Conservation (phyloP, 2,329 filamentous ascomycete genomes). For the Zymoseptoria tritici region DNA sequence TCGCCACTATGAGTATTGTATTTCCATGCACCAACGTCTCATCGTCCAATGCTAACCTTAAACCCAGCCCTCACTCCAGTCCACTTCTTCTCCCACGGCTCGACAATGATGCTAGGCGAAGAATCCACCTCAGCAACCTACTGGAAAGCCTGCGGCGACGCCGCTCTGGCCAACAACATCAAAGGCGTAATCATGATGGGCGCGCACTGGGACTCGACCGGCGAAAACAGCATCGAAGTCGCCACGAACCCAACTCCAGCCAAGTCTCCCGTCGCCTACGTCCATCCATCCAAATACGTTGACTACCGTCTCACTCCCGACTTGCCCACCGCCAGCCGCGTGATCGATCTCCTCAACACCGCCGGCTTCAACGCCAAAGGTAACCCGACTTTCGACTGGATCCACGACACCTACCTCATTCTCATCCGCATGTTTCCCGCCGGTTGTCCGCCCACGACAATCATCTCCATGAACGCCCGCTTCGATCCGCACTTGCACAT, state of each 20-base stretch:
- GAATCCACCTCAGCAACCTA: constrained; percentile 54
- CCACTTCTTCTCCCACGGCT: constrained; percentile 63
- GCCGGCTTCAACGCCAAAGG: constrained; percentile 48
- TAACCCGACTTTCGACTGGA: constrained; percentile 59
- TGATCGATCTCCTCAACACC: constrained; percentile 43
- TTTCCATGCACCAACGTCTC: too few species aligned
- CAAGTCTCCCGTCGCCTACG: constrained; percentile 60
- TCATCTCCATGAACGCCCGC: constrained; percentile 49
- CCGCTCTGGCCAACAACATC: constrained; percentile 51
- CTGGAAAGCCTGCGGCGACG: constrained; percentile 59
- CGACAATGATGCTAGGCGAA: constrained; percentile 65
- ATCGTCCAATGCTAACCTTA: too few species aligned
- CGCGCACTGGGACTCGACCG: constrained; percentile 57
- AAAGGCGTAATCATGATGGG: constrained; percentile 63
- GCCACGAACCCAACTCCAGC: constrained; percentile 52
- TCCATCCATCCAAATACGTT: constrained; percentile 57
- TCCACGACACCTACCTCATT: constrained; percentile 64
- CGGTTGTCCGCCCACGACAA: constrained; percentile 58
- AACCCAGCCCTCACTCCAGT: constrained; percentile 42
- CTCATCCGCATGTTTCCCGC: constrained; percentile 62
- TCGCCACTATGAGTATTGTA: too few species aligned
- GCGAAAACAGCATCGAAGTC: constrained; percentile 50
- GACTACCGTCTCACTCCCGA: constrained; percentile 57
- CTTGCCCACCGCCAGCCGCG: constrained; percentile 44
- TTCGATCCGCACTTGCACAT: constrained; percentile 53